phyloP scores from a whole-genome alignment of 2,329 filamentous ascomycete species.

The Colletotrichum limetticola region DNA sequence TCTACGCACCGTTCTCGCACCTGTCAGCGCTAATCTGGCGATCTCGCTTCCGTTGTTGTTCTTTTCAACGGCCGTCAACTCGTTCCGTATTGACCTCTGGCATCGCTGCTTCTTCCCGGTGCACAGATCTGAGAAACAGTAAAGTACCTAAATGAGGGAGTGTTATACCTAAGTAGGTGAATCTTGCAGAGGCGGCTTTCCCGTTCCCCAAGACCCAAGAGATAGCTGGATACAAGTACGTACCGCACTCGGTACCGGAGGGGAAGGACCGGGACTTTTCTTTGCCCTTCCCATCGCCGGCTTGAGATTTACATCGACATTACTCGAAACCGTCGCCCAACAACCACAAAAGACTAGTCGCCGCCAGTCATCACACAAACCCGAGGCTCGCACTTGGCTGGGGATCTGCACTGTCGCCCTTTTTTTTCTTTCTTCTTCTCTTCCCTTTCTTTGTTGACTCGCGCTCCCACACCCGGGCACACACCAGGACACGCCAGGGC shows the following conservation, averaged over 20 bases:
- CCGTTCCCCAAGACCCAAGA: not conserved
- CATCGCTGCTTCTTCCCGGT: not conserved
- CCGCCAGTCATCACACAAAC: too few species aligned
- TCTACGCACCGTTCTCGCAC: not conserved
- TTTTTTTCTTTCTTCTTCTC: not conserved
- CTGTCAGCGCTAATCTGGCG: not conserved
- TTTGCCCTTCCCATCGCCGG: not conserved
- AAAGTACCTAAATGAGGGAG: not conserved
- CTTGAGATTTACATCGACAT: constrained; percentile 14
- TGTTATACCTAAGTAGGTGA: not conserved
- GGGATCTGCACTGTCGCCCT: not conserved
- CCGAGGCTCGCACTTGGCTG: not conserved
- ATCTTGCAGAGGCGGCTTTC: too few species aligned
- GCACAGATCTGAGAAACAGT: not conserved
- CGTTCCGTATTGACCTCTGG: not conserved
- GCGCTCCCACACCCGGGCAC: not conserved
- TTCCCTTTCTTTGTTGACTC: constrained; percentile 17
- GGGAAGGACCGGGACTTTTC: not conserved
- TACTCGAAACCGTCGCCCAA: constrained; percentile 11
- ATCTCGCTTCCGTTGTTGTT: not conserved
- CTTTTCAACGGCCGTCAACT: not conserved
- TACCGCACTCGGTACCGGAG: not conserved
- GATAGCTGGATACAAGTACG: not conserved
- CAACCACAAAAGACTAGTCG: not conserved
- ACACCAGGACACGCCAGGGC: not conserved